Evolutionary conservation across 148 eudicot species (phyloP).

Genomic region (Spergularia bocconei): DNA sequence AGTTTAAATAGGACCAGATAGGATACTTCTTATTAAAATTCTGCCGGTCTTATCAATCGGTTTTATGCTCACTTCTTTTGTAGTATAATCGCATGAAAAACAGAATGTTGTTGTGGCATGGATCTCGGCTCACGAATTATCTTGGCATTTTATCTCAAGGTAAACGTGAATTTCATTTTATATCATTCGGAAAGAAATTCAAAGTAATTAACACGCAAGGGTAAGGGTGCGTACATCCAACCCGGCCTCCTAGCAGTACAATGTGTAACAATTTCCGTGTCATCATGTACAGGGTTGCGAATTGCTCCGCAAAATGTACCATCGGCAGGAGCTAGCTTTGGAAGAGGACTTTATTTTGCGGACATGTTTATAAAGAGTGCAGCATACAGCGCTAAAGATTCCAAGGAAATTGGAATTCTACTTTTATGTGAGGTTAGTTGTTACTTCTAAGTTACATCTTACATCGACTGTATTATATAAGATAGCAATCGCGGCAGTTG

Average conservation of each 20-base stretch:
- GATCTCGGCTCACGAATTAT: conserved; percentile 15
- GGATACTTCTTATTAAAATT: background rate
- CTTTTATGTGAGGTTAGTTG: conserved; percentile 22
- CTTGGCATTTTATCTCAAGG: conserved; percentile 15
- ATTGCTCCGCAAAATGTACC: conserved; percentile 12
- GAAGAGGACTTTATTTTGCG: conserved; percentile 17
- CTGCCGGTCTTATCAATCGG: background rate
- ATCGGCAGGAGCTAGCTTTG: conserved; percentile 11
- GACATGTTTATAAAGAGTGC: conserved; percentile 19
- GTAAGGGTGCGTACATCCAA: too few relatives aligned
- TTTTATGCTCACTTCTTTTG: background rate
- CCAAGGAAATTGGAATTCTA: background rate
- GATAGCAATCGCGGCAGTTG: too few relatives aligned
- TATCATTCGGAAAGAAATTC: too few relatives aligned
- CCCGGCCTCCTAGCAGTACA: too few relatives aligned
- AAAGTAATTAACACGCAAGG: too few relatives aligned
- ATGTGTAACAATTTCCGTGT: background rate
- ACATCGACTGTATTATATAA: too few relatives aligned
- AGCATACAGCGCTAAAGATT: background rate
- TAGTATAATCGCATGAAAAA: conserved; percentile 5
- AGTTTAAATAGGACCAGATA: too few relatives aligned
- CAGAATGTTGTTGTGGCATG: conserved; percentile 21
- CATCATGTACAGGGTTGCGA: conserved; percentile 13
- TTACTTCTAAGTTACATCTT: too few relatives aligned
- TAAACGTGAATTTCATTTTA: background rate